A percentile compares a stretch with the other conserved stretches of the same genome.
Evolutionary conservation across 148 eudicot species (phyloP).

Genomic region (Beta vulgaris): DNA sequence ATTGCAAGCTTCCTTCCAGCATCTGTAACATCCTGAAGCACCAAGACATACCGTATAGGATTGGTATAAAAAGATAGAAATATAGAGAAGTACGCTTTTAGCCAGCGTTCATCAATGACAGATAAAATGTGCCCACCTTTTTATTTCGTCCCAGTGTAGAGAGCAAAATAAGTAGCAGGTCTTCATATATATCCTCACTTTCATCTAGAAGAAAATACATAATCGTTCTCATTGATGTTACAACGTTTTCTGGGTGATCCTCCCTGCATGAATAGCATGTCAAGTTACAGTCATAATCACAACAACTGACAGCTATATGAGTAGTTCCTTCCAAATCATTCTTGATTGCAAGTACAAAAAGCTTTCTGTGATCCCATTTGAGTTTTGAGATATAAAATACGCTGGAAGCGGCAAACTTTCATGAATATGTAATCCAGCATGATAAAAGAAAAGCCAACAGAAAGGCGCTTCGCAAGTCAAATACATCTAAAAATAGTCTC

Average conservation of each 20-base stretch:
- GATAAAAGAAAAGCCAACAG: not conserved
- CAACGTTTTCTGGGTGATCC: conserved; percentile 80
- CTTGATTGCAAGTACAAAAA: not conserved
- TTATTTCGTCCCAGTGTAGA: conserved; percentile 72
- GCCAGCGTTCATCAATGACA: not conserved
- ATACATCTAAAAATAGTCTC: not conserved
- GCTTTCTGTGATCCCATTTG: not conserved
- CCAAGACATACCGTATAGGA: conserved; percentile 7
- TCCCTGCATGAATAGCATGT: conserved; percentile 54
- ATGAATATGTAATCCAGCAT: not conserved
- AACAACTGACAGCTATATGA: not conserved
- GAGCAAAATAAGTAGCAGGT: conserved; percentile 61
- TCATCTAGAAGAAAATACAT: conserved; percentile 89
- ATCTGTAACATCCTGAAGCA: conserved; percentile 50
- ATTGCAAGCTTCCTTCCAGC: conserved; percentile 85
- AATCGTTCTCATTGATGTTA: conserved; percentile 72
- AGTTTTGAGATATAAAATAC: not conserved
- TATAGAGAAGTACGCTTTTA: not conserved
- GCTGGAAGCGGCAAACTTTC: not conserved
- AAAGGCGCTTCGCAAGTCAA: not conserved
- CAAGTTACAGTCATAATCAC: conserved; percentile 1
- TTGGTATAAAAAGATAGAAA: not conserved
- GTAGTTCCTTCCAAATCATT: not conserved
- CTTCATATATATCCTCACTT: conserved; percentile 82
- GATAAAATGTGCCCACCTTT: conserved; percentile 44